phyloP scores from a whole-genome alignment of 2,329 filamentous ascomycete genomes.

The Nemania sp. region DNA sequence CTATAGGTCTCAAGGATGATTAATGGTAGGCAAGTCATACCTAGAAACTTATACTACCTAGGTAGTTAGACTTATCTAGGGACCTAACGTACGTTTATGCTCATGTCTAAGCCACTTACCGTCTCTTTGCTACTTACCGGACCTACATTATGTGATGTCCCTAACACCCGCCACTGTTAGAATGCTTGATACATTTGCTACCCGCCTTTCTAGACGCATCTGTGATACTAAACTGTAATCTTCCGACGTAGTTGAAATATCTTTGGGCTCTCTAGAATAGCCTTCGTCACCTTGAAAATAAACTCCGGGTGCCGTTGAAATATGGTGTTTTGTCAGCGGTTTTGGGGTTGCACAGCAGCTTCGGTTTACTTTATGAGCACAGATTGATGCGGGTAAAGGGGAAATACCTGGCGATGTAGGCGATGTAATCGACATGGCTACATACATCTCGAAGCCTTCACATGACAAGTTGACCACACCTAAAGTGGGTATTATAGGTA shows the following conservation, averaged over 20 bases:
- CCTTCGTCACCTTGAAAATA: too few species aligned
- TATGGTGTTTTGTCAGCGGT: slow-evolving; percentile 21
- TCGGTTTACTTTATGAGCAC: slow-evolving; percentile 9
- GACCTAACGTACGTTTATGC: slow-evolving; percentile 10
- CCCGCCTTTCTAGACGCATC: slow-evolving; percentile 18
- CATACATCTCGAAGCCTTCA: slow-evolving; percentile 38
- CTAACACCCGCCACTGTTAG: slow-evolving; percentile 19
- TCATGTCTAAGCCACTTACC: slow-evolving; percentile 16
- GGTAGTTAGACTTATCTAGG: background rate
- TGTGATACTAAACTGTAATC: slow-evolving; percentile 20
- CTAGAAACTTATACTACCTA: too few species aligned
- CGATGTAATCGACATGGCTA: slow-evolving; percentile 43
- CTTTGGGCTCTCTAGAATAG: too few species aligned
- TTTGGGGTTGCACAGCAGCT: slow-evolving; percentile 37
- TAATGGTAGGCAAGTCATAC: slow-evolving; percentile 10
- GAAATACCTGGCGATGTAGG: slow-evolving; percentile 43
- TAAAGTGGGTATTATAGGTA: slow-evolving; percentile 23
- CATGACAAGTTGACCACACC: slow-evolving; percentile 32
- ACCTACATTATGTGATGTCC: too few species aligned
- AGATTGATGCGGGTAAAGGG: slow-evolving; percentile 34
- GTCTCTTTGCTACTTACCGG: too few species aligned
- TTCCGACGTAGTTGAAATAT: slow-evolving; percentile 7
- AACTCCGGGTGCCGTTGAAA: slow-evolving; percentile 10
- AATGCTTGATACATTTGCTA: slow-evolving; percentile 3
- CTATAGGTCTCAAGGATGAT: slow-evolving; percentile 22